A percentile compares a stretch with the other conserved stretches of the same genome.
Evolutionary conservation across 768 basidiomycete species (phyloP).

Genomic region (Hebeloma cylindrosporum): DNA sequence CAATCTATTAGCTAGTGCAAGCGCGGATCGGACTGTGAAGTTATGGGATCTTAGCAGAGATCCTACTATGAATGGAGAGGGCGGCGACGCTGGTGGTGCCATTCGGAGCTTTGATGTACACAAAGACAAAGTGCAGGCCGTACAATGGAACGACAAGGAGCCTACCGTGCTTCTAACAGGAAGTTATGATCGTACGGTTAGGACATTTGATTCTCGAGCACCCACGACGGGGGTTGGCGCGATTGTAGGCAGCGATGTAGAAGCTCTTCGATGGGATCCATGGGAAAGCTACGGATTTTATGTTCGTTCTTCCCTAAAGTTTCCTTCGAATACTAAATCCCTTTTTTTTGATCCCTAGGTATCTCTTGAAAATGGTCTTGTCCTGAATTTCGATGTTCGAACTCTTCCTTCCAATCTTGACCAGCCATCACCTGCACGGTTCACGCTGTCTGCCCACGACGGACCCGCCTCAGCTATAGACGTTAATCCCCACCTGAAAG

Average conservation of each 20-base stretch:
- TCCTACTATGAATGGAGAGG: conserved; percentile 43
- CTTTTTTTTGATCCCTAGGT: conserved; percentile 51
- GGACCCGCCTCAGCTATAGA: conserved; percentile 88
- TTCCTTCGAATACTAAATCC: background rate
- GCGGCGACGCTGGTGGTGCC: conserved; percentile 56
- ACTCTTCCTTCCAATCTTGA: conserved; percentile 72
- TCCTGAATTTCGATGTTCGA: conserved; percentile 90
- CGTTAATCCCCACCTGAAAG: conserved; percentile 85
- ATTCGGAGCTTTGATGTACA: conserved; percentile 85
- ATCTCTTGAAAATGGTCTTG: conserved; percentile 90
- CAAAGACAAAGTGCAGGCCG: conserved; percentile 93
- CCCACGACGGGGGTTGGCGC: conserved; percentile 84
- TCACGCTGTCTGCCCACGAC: conserved; percentile 92
- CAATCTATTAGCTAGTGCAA: conserved; percentile 89
- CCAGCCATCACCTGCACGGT: conserved; percentile 66
- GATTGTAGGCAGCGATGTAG: conserved; percentile 87
- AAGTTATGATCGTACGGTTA: conserved; percentile 92
- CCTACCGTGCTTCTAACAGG: conserved; percentile 91
- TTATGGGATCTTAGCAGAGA: conserved; percentile 90
- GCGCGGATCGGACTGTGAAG: conserved; percentile 95
- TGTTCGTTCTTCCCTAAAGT: conserved; percentile 43
- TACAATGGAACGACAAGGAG: conserved; percentile 91
- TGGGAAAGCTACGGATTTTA: conserved; percentile 89
- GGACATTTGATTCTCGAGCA: conserved; percentile 89
- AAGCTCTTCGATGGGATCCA: conserved; percentile 93